Conservation (phyloP, 768 basidiomycete genomes). For the Russula sp. region DNA sequence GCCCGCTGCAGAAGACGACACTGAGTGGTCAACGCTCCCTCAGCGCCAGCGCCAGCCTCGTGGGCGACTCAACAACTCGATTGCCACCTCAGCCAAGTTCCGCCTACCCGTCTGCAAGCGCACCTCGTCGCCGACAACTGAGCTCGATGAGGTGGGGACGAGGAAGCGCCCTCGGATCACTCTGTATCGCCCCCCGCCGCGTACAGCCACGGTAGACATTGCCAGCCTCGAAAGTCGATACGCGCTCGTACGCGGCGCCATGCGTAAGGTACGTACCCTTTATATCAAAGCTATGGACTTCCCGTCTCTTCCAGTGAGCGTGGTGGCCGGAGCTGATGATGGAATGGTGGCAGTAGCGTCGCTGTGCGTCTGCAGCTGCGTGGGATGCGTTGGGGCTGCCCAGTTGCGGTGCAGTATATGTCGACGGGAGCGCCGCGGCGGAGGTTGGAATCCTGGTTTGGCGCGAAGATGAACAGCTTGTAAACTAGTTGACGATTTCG, state of each 20-base stretch:
- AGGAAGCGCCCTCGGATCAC: constrained; percentile 13
- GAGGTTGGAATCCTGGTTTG: constrained; percentile 11
- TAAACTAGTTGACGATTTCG: not conserved
- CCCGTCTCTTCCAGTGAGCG: not conserved
- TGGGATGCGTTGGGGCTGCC: constrained; percentile 28
- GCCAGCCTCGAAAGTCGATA: constrained; percentile 10
- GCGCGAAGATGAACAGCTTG: not conserved
- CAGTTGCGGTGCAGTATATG: constrained; percentile 29
- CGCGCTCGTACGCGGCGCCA: constrained; percentile 8
- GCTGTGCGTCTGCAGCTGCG: constrained; percentile 23
- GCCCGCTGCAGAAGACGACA: not conserved
- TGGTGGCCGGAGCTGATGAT: not conserved
- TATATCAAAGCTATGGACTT: too few species aligned
- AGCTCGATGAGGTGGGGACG: not conserved
- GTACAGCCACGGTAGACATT: constrained; percentile 4
- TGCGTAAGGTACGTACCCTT: constrained; percentile 14
- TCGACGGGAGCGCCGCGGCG: constrained; percentile 16
- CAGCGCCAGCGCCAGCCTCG: constrained; percentile 3
- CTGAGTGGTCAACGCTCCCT: constrained; percentile 18
- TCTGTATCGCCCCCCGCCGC: constrained; percentile 19
- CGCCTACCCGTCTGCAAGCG: constrained; percentile 1
- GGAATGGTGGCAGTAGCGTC: constrained; percentile 30
- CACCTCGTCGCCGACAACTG: not conserved
- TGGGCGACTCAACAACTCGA: not conserved
- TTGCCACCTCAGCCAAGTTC: constrained; percentile 13